These are phyloP conservation scores for Strigomonas culicis DNA, from an alignment of 208 protist species.

Conservation along the genomic window DNA sequence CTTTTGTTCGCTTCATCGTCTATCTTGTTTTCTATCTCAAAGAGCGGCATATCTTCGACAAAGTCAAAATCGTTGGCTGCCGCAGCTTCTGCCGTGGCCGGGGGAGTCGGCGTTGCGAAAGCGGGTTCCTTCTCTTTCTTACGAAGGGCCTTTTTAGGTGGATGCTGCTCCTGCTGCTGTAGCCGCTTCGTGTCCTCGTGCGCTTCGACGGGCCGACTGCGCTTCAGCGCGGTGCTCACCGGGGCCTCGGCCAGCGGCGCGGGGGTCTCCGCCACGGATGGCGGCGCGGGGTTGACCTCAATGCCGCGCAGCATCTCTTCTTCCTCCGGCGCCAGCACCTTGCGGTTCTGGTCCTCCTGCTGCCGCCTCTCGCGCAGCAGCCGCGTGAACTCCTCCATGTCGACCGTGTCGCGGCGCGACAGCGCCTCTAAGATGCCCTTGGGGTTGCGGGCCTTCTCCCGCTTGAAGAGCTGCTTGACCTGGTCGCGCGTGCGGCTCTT, in stretches of 20 bases:
- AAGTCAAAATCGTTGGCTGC: no score
- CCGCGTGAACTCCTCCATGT: constrained; percentile 58
- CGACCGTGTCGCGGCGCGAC: constrained; percentile 41
- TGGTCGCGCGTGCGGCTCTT: constrained; percentile 52
- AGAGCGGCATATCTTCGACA: no score
- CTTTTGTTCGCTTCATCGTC: no score
- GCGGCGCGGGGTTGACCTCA: constrained; percentile 12
- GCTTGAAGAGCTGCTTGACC: constrained; percentile 80
- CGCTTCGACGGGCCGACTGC: background rate
- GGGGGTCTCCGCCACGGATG: background rate
- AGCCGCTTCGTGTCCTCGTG: no score
- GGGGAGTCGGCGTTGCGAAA: background rate
- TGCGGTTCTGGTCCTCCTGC: constrained; percentile 24
- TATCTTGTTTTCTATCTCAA: no score
- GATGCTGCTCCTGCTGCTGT: no score
- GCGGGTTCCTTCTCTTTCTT: constrained; percentile 1
- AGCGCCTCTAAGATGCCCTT: constrained; percentile 56
- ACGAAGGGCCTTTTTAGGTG: no score
- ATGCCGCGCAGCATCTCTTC: constrained; percentile 51
- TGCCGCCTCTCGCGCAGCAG: constrained; percentile 38
- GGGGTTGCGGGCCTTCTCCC: constrained; percentile 58
- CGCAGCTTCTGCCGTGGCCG: background rate
- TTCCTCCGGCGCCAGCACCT: constrained; percentile 54
- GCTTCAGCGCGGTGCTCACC: background rate
- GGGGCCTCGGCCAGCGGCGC: background rate